These are phyloP conservation scores for Phytophthora fragariaefolia DNA, from an alignment of 352 stramenopile species.

Conservation along the genomic window DNA sequence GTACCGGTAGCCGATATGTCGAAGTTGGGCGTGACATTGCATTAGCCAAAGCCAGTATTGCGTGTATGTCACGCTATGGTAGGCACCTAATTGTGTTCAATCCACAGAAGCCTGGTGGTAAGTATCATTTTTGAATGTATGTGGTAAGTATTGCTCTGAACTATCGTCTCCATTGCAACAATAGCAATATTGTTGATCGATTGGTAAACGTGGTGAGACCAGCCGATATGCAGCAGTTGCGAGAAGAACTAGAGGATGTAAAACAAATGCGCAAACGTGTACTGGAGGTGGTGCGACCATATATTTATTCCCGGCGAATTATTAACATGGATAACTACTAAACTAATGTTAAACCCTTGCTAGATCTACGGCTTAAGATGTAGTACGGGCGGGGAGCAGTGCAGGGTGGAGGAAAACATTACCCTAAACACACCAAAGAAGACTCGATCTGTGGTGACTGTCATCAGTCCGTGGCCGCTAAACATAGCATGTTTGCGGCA, in stretches of 20 bases:
- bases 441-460: no score
- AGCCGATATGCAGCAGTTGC: background rate
- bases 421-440: no score
- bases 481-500: no score
- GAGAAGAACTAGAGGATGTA: constrained; percentile 8
- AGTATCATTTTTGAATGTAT: constrained; percentile 42
- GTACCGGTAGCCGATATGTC: constrained; percentile 23
- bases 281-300: constrained; percentile 25
- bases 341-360: no score
- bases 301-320: no score
- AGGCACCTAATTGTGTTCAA: constrained; percentile 38
- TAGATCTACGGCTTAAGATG: no score
- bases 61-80: constrained; percentile 26
- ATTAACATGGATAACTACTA: no score
- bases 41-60: constrained; percentile 38
- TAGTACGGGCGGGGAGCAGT: no score
- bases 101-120: constrained; percentile 26
- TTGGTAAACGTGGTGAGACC: constrained; percentile 13
- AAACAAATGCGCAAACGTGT: constrained; percentile 26
- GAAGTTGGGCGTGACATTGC: constrained; percentile 32
- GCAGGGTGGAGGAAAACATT: no score
- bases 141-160: constrained; percentile 29
- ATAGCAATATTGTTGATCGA: constrained; percentile 26
- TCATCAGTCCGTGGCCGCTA: no score
- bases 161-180: constrained; percentile 17